Conservation (phyloP, 768 basidiomycete species). For the Rhizopogon salebrosus region DNA sequence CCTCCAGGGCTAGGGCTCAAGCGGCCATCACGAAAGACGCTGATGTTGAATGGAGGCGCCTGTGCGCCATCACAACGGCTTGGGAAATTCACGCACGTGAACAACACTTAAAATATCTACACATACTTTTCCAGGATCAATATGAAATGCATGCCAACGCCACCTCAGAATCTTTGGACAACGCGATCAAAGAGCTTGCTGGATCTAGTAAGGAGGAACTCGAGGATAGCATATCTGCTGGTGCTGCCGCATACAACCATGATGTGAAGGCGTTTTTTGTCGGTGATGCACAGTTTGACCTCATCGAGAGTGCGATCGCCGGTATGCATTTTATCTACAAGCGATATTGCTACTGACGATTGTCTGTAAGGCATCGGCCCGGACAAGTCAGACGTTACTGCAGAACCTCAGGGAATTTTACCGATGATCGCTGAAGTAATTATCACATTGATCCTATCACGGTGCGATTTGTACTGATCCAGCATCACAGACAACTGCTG, state of each 20-base stretch:
- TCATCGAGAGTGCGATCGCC: not conserved
- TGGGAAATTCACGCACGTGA: not conserved
- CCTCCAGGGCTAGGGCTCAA: not conserved
- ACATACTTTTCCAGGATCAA: not conserved
- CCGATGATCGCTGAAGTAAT: too few relatives aligned
- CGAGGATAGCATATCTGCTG: not conserved
- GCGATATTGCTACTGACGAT: not conserved
- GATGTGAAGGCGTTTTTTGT: not conserved
- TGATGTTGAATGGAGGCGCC: not conserved
- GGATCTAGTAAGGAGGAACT: not conserved
- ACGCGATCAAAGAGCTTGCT: not conserved
- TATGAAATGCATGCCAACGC: not conserved
- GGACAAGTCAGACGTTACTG: not conserved
- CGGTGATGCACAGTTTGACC: not conserved
- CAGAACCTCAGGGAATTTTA: too few relatives aligned
- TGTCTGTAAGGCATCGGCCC: not conserved
- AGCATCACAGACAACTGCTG: too few relatives aligned
- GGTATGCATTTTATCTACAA: not conserved
- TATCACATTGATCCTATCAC: too few relatives aligned
- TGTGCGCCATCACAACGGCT: not conserved
- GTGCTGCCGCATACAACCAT: not conserved
- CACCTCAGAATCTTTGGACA: not conserved
- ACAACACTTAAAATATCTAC: not conserved
- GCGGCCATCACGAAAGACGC: not conserved
- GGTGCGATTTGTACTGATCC: too few relatives aligned